Evolutionary conservation across 2,329 filamentous ascomycete genomes (phyloP).

Genomic region (Hypoxylon sp.): DNA sequence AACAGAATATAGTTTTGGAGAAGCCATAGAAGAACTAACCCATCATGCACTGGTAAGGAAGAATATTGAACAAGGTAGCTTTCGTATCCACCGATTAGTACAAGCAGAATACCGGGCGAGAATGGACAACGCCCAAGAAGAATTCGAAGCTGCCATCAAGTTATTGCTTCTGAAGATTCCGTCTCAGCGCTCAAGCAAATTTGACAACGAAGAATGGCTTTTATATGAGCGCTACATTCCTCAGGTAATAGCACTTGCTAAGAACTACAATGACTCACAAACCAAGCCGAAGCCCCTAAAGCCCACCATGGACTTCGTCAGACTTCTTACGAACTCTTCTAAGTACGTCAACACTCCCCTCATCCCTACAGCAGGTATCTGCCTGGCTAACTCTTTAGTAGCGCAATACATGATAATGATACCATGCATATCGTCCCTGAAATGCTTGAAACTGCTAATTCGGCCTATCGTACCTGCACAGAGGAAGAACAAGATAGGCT

Average conservation of each 20-base stretch:
- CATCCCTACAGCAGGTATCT: neutral
- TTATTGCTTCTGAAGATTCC: slow-evolving; percentile 20
- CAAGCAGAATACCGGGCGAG: slow-evolving; percentile 23
- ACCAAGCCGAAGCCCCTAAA: slow-evolving; percentile 10
- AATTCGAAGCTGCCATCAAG: slow-evolving; percentile 14
- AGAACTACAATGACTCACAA: slow-evolving; percentile 22
- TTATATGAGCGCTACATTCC: slow-evolving; percentile 23
- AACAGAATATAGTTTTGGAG: slow-evolving; percentile 13
- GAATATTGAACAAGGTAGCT: slow-evolving; percentile 18
- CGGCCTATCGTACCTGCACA: slow-evolving; percentile 11
- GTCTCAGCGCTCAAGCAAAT: slow-evolving; percentile 15
- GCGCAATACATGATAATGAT: slow-evolving; percentile 25
- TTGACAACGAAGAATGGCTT: slow-evolving; percentile 20
- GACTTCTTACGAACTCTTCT: slow-evolving; percentile 18
- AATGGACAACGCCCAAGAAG: slow-evolving; percentile 21
- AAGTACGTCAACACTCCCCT: slow-evolving; percentile 2
- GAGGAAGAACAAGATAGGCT: slow-evolving; percentile 7
- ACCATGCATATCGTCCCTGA: slow-evolving; percentile 10
- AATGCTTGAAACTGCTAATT: slow-evolving; percentile 17
- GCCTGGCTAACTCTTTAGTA: neutral
- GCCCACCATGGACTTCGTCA: slow-evolving; percentile 16
- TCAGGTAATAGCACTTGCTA: slow-evolving; percentile 16
- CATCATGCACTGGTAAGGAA: slow-evolving; percentile 19
- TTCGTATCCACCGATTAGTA: slow-evolving; percentile 19
- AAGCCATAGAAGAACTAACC: slow-evolving; percentile 20